Conservation (phyloP, 805 yeast genomes). For the Isabelozyma pseudorhagii region DNA sequence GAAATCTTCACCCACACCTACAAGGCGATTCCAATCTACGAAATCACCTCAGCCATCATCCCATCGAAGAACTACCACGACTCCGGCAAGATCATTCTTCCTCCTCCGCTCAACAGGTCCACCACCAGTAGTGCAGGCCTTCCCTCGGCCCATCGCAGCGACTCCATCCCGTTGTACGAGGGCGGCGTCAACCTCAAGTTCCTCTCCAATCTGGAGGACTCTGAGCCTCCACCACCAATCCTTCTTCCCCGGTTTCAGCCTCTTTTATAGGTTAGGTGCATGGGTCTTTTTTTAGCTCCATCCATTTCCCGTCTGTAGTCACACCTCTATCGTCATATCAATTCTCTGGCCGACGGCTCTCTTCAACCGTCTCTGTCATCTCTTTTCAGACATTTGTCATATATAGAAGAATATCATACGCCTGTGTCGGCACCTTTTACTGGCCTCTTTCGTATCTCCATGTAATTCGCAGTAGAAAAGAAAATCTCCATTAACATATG, state of each 20-base stretch:
- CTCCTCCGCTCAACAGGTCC: slow-evolving; percentile 26
- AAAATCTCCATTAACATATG: neutral
- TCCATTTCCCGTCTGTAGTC: neutral
- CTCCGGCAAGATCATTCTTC: slow-evolving; percentile 26
- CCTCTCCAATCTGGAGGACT: slow-evolving; percentile 18
- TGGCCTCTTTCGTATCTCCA: neutral
- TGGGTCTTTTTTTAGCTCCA: neutral
- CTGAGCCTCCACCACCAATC: slow-evolving; percentile 14
- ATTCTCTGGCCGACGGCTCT: too few species aligned
- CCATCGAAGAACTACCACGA: slow-evolving; percentile 13
- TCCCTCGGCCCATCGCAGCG: slow-evolving; percentile 1
- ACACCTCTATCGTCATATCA: too few species aligned
- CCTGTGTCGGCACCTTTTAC: neutral
- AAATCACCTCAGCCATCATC: slow-evolving; percentile 30
- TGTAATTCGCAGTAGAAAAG: neutral
- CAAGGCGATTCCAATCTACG: slow-evolving; percentile 33
- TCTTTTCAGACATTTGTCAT: too few species aligned
- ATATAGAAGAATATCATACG: too few species aligned
- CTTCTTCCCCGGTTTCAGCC: slow-evolving; percentile 4
- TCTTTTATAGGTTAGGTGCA: neutral
- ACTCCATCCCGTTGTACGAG: slow-evolving; percentile 6
- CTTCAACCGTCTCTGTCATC: too few species aligned
- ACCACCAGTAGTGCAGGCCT: slow-evolving; percentile 4
- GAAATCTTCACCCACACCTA: slow-evolving; percentile 35
- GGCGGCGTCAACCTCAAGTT: slow-evolving; percentile 10